Conservation (phyloP, 176 grass and related monocot genomes). For the Hyparrhenia diplandra region DNA sequence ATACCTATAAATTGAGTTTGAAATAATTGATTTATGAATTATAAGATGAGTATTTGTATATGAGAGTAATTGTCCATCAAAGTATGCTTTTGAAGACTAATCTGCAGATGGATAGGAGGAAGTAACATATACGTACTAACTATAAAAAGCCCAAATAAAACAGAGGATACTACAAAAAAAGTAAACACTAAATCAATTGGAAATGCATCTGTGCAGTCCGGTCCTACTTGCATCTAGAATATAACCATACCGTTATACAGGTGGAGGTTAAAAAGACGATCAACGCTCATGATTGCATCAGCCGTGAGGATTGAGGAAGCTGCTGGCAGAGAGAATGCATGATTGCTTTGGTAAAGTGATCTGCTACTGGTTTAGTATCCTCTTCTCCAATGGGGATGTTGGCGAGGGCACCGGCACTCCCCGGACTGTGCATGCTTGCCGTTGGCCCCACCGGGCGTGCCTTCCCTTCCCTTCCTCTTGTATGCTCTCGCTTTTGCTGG, state of each 20-base stretch:
- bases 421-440: neutral
- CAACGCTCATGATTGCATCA: conserved; percentile 33
- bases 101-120: neutral
- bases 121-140: neutral
- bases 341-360: conserved; percentile 17
- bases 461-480: neutral
- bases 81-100: neutral
- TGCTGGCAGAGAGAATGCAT: conserved; percentile 23
- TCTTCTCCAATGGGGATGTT: conserved; percentile 38
- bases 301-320: conserved; percentile 38
- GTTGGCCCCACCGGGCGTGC: conserved; percentile 7
- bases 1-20: neutral
- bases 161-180: neutral
- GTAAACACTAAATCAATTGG: neutral
- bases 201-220: neutral
- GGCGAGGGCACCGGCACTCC: conserved; percentile 24
- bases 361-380: neutral
- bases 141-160: neutral
- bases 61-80: too few relatives aligned
- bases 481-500: neutral
- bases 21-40: neutral
- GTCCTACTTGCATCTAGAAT: neutral
- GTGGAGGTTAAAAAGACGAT: conserved; percentile 10
- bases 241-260: neutral
- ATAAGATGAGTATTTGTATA: too few relatives aligned